Base-by-base conservation (phyloP, 129 eudicot species). In the Scalesia atractyloides region DNA sequence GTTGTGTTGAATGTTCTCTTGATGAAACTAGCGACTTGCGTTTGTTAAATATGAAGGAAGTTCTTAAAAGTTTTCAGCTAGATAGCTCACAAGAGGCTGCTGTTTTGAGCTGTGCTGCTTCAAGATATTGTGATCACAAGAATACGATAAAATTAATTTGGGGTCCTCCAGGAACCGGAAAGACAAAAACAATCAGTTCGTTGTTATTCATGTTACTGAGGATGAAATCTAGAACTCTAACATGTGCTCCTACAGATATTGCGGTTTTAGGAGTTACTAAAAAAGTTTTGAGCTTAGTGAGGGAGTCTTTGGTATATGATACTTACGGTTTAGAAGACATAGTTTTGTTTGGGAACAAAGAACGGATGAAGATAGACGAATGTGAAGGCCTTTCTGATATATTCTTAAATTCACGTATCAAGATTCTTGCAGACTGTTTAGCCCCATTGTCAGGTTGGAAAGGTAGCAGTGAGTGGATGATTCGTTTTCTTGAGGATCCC, bases 151-250 rank as follows among this genome's bases (percentile, higher is more conserved):
- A 86, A 68, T 75, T 88, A 34, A 82, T 88, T 17, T 91, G 97
- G 96, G 97, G 97, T 5, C 97, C 96, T 0, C 97, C 97, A 2
- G 92, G 96, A 52, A 91, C 97, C 0, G 92, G 96, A 17, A 88
- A 91, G 64, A 91, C 92, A 1, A 88, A 88, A 43, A 88, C 89
- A 2, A 69, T 76, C 52, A 73, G 81, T 20, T 44, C 77, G 0
- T 60, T 91, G 15, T 66, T 86, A 14, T 82, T 37, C 54, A 47
- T 64, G 30, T 71, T 92, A 16, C n/a, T 79, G 36, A 72, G 16
- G n/a, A n/a, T 86, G 78, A 88, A 79, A 57, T 81, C 82, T 63
- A 77, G 93, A 64, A 86, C 93, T 12, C 46, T 89, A 36, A 82
- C 87, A 3, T 86, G 97, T 80, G 89, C 96, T 22, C 97, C 96